Evolutionary conservation across 768 basidiomycete species (phyloP).

Genomic region (Coprinopsis sp.): DNA sequence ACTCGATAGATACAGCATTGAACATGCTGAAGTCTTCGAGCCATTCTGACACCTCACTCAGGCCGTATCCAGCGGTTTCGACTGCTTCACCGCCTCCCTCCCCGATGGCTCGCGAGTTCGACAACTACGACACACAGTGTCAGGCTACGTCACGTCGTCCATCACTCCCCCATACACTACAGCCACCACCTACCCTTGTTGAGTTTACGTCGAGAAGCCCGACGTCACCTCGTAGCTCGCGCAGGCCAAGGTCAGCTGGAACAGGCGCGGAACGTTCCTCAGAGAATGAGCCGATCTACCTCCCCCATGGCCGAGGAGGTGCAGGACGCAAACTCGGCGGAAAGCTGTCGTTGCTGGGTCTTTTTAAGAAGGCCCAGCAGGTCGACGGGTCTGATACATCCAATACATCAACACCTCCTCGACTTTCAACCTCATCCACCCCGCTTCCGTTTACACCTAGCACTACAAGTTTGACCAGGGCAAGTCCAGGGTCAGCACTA

Average conservation of each 20-base stretch:
- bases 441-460: constrained; percentile 23
- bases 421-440: constrained; percentile 10
- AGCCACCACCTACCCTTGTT: constrained; percentile 22
- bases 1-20: constrained; percentile 72
- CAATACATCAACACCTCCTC: constrained; percentile 2
- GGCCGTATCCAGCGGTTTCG: constrained; percentile 13
- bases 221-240: constrained; percentile 31
- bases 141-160: constrained; percentile 52
- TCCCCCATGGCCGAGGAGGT: constrained; percentile 31
- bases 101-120: constrained; percentile 26
- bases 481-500: constrained; percentile 1
- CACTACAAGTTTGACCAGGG: constrained; percentile 18
- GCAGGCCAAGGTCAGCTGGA: constrained; percentile 70
- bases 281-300: constrained; percentile 25
- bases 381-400: constrained; percentile 29
- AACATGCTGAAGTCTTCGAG: constrained; percentile 43
- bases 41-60: constrained; percentile 22
- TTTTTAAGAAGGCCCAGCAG: constrained; percentile 61
- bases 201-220: constrained; percentile 30
- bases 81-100: constrained; percentile 37
- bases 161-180: constrained; percentile 59
- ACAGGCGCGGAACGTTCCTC: constrained; percentile 49
- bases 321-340: constrained; percentile 48
- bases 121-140: constrained; percentile 27
- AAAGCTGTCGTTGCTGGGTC: constrained; percentile 69